Percentiles rank a stretch among this genome's conserved stretches.
These are phyloP conservation scores for Fomitiporia mediterranea DNA, from an alignment of 1,284 basidiomycete species.

Conservation along the genomic window DNA sequence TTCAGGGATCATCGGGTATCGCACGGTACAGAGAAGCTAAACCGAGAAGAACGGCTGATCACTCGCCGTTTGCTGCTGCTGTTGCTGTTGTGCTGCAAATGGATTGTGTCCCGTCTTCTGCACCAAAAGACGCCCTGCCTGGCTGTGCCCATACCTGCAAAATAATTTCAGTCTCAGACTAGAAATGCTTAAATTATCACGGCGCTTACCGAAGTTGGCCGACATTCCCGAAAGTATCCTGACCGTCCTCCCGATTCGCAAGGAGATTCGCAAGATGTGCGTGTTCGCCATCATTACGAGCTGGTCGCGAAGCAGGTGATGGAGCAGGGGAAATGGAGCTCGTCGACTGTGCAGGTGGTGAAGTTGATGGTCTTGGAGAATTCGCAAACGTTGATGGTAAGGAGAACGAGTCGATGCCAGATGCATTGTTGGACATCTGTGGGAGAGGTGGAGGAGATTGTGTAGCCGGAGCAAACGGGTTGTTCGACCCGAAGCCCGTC, in stretches of 20 bases:
- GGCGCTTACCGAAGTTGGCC: slow-evolving; percentile 65
- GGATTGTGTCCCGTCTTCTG: slow-evolving; percentile 77
- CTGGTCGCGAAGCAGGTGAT: slow-evolving; percentile 27
- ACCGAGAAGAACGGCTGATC: slow-evolving; percentile 87
- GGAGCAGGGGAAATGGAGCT: slow-evolving; percentile 25
- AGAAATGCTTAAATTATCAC: slow-evolving; percentile 14
- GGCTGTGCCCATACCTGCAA: slow-evolving; percentile 61
- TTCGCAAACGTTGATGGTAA: slow-evolving; percentile 35
- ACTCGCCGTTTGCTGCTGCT: slow-evolving; percentile 40
- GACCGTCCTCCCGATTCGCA: slow-evolving; percentile 82
- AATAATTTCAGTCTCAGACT: slow-evolving; percentile 1
- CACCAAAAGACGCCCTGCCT: slow-evolving; percentile 50
- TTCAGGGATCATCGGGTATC: background rate
- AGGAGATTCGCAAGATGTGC: slow-evolving; percentile 74
- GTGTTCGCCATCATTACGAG: slow-evolving; percentile 61
- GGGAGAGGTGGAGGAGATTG: slow-evolving; percentile 34
- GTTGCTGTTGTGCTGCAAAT: slow-evolving; percentile 59
- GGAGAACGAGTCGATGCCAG: slow-evolving; percentile 27
- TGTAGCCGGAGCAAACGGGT: slow-evolving; percentile 73
- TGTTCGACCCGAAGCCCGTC: slow-evolving; percentile 85
- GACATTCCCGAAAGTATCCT: slow-evolving; percentile 91
- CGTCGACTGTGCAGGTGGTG: slow-evolving; percentile 29
- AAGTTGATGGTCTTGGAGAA: slow-evolving; percentile 31
- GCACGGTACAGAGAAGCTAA: slow-evolving; percentile 27
- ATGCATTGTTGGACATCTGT: slow-evolving; percentile 22